A percentile compares a stretch with the other conserved stretches of the same genome.
These are phyloP conservation scores for Magnolia officinalis DNA, from an alignment of 164 flowering plant species.

Conservation along the genomic window DNA sequence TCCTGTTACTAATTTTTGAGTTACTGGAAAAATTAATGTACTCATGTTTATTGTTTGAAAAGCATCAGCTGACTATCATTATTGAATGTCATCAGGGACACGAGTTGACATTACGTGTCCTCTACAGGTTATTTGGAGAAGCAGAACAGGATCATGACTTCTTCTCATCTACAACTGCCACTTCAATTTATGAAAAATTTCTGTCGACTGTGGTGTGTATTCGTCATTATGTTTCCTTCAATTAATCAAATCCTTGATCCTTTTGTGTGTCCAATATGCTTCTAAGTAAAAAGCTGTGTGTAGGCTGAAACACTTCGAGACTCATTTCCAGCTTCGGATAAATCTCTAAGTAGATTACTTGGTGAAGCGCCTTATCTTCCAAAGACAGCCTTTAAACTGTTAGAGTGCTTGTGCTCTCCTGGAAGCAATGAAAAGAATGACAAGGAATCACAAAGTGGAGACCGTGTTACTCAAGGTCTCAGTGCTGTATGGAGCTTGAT, in stretches of 20 bases:
- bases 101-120: constrained; percentile 94
- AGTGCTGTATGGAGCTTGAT: constrained; percentile 89
- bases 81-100: constrained; percentile 75
- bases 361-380: constrained; percentile 88
- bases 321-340: constrained; percentile 93
- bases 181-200: constrained; percentile 77
- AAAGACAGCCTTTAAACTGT: constrained; percentile 54
- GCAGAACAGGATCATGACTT: constrained; percentile 84
- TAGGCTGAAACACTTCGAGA: constrained; percentile 89
- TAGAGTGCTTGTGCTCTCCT: constrained; percentile 84
- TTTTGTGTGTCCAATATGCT: not conserved
- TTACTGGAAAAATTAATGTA: not conserved
- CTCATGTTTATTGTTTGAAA: not conserved
- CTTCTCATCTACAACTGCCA: constrained; percentile 82
- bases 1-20: not conserved
- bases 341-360: constrained; percentile 80
- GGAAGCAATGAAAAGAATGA: constrained; percentile 46
- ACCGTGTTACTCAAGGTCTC: constrained; percentile 96
- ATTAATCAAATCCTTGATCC: not conserved
- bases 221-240: constrained; percentile 7
- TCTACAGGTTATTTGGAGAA: constrained; percentile 80
- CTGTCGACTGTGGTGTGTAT: constrained; percentile 74
- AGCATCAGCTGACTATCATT: constrained; percentile 10
- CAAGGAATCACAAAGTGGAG: constrained; percentile 72
- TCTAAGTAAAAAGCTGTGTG: not conserved